A percentile compares a stretch with the other conserved stretches of the same genome.
Conservation (phyloP, 2,329 filamentous ascomycete genomes). For the Zymoseptoria crescenta region DNA sequence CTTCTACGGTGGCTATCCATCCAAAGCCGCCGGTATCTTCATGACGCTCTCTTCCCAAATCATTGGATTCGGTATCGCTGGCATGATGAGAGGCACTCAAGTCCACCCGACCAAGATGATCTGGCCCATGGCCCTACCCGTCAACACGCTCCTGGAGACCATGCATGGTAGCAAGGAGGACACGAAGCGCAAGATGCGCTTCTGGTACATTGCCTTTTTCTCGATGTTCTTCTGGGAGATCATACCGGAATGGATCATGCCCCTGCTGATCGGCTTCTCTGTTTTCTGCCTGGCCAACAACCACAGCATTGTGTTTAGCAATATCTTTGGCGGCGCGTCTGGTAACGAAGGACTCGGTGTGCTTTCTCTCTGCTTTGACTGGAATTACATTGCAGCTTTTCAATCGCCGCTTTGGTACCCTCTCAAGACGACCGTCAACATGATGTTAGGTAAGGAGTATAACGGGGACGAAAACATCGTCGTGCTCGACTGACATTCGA, state of each 20-base stretch:
- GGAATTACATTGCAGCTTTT: conserved; percentile 36
- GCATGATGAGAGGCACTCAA: conserved; percentile 39
- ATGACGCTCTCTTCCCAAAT: conserved; percentile 42
- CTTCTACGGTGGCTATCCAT: conserved; percentile 38
- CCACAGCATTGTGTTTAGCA: conserved; percentile 38
- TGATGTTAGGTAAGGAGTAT: conserved; percentile 1
- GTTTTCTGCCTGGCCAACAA: conserved; percentile 43
- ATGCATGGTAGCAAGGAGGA: conserved; percentile 33
- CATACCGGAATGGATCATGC: conserved; percentile 42
- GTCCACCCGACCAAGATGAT: conserved; percentile 45
- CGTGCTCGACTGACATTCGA: not conserved
- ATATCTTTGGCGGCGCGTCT: conserved; percentile 44
- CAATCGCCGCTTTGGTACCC: conserved; percentile 6
- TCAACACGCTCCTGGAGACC: conserved; percentile 34
- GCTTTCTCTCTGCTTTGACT: conserved; percentile 38
- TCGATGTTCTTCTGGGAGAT: conserved; percentile 42
- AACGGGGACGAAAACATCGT: not conserved
- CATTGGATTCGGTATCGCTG: conserved; percentile 44
- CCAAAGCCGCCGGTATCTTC: conserved; percentile 37
- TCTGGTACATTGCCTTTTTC: conserved; percentile 36
- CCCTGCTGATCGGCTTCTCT: conserved; percentile 35
- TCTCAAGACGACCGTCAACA: conserved; percentile 2
- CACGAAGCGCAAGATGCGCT: conserved; percentile 34
- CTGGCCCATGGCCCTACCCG: conserved; percentile 36
- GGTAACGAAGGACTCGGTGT: conserved; percentile 41